These are phyloP conservation scores for Aureobasidium sp. DNA, from an alignment of 2,329 filamentous ascomycete genomes.

Conservation along the genomic window DNA sequence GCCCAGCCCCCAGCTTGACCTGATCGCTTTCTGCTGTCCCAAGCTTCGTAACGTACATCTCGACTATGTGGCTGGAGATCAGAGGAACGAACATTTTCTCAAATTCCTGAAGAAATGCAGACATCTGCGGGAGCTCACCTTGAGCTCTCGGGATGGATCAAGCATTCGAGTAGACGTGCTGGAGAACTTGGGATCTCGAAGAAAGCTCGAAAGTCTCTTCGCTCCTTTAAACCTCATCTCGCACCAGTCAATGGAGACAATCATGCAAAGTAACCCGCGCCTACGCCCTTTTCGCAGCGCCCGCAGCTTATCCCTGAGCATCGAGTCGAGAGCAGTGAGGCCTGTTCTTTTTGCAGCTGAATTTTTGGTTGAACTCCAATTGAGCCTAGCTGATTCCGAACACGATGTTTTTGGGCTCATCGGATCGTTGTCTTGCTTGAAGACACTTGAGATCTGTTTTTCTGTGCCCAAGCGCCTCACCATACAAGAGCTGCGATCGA, in stretches of 20 bases:
- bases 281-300: background rate
- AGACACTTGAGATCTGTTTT: background rate
- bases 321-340: background rate
- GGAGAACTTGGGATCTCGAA: background rate
- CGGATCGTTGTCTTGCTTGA: background rate
- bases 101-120: background rate
- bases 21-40: background rate
- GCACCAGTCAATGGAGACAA: background rate
- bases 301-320: background rate
- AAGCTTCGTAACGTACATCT: background rate
- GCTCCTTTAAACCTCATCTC: background rate
- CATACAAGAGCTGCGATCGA: background rate
- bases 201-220: background rate
- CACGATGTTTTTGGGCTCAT: background rate
- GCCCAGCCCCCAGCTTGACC: background rate
- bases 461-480: background rate
- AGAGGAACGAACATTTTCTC: background rate
- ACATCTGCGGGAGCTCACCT: background rate
- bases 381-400: background rate
- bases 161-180: background rate
- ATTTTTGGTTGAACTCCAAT: background rate
- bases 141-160: background rate
- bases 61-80: background rate
- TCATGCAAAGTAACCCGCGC: background rate
- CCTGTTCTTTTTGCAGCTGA: background rate